Conservation (phyloP, 2,329 filamentous ascomycete species). For the Talaromyces sp. region DNA sequence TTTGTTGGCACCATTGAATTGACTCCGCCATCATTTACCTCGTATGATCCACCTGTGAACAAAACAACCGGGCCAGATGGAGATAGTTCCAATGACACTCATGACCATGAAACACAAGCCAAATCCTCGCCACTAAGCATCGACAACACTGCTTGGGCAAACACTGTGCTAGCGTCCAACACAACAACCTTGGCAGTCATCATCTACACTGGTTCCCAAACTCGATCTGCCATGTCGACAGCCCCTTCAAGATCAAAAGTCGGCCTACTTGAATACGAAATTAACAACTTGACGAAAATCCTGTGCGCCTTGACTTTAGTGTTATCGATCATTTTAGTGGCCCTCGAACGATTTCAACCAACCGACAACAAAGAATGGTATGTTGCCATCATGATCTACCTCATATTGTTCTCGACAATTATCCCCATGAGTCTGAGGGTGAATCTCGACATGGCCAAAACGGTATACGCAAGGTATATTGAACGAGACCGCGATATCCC, state of each 20-base stretch:
- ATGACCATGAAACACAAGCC: conserved; percentile 17
- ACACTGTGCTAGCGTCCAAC: conserved; percentile 92
- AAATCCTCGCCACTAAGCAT: conserved; percentile 74
- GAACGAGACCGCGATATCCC: conserved; percentile 85
- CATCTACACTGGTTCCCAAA: conserved; percentile 91
- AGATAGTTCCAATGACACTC: conserved; percentile 14
- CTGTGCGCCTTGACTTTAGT: conserved; percentile 81
- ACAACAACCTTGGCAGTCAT: conserved; percentile 83
- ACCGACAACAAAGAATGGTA: conserved; percentile 65
- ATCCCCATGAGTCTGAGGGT: conserved; percentile 95
- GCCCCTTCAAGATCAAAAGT: conserved; percentile 89
- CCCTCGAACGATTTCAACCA: conserved; percentile 69
- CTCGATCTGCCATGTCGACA: conserved; percentile 87
- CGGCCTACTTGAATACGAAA: conserved; percentile 88
- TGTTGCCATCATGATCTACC: conserved; percentile 93
- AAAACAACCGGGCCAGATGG: conserved; percentile 17
- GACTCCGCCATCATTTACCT: conserved; percentile 46
- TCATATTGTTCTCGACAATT: conserved; percentile 98
- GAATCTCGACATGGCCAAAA: conserved; percentile 95
- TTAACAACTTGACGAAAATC: conserved; percentile 95
- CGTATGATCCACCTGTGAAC: conserved; percentile 40
- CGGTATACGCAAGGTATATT: conserved; percentile 92
- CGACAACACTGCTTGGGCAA: conserved; percentile 98
- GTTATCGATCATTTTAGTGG: conserved; percentile 81
- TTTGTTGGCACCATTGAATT: conserved; percentile 87